Base-by-base conservation (phyloP, 768 basidiomycete genomes). In the Boletellus ananas region DNA sequence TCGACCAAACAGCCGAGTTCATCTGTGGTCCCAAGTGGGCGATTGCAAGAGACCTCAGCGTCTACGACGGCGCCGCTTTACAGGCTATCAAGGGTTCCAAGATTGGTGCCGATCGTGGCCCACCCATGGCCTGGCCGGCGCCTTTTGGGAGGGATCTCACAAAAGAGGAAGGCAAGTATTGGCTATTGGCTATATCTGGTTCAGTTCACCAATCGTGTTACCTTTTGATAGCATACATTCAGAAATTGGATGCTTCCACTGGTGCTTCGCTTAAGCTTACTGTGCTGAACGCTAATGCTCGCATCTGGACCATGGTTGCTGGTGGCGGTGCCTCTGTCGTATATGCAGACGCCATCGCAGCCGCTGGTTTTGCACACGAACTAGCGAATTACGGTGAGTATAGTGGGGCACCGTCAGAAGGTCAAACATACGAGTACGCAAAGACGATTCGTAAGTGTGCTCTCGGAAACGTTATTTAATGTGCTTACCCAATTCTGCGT, bases 361-460 rank as follows among this genome's bases (percentile, higher is more conserved):
- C 95, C 6, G 91, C 93, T 64, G 95, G 95, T 33, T 98, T 84
- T 65, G 94, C 96, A 17, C 82, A 96, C 66, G 96, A 99, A 70
- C 87, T 99, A 57, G 95, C 95, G 69, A 99, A 98, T 79, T 98
- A 98, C 64, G 96, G 96, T 61, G 96, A 98, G 74, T 98, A 99
- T 79, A 93, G 90, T 60, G 96, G 96, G 65, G 95, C 96, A 7
- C 96, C 96, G 37, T 92, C 91, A 6, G 92, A 97, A 72, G 93
- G 91, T 36, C 96, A 99, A 74, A 99, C 95, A 0, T 98, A 96
- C 71, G 96, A 99, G 71, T 98, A 99, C 64, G 95, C 96, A 52
- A 97, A 98, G 79, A 98, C 96, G 23, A 94, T 98, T 69, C 75
- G 89, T 90, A 58, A 66, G 87, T 78, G 25, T 37, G 6, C n/a